A percentile compares a stretch with the other conserved stretches of the same genome.
Evolutionary conservation across 371 early-diverging fungal species (phyloP).

Genomic region (Pancytospora epiphaga): DNA sequence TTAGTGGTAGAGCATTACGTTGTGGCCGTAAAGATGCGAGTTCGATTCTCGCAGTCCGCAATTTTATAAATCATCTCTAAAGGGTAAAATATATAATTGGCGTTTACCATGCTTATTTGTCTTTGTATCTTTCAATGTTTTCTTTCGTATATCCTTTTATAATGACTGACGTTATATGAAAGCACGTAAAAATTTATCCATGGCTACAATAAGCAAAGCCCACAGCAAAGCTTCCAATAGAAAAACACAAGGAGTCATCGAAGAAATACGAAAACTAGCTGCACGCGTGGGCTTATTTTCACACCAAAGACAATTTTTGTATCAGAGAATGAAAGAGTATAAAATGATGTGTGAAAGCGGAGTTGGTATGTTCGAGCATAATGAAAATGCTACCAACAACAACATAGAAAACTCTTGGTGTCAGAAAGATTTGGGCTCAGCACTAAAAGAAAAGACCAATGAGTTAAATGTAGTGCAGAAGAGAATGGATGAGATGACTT

Average conservation of each 20-base stretch:
- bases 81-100: no score
- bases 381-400: not conserved
- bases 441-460: not conserved
- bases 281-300: not conserved
- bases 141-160: not conserved
- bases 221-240: not conserved
- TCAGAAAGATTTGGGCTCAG: not conserved
- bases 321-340: not conserved
- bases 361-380: not conserved
- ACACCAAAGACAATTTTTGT: not conserved
- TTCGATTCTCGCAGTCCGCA: constrained; percentile 46
- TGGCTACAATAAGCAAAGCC: not conserved
- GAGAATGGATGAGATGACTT: not conserved
- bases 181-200: no score
- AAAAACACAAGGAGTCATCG: not conserved
- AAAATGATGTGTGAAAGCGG: not conserved
- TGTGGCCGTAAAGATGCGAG: constrained; percentile 46
- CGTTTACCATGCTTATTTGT: no score
- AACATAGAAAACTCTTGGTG: not conserved
- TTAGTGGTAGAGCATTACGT: constrained; percentile 49
- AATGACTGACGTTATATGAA: not conserved
- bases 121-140: not conserved
- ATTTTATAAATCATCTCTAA: no score
- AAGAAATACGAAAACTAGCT: not conserved
- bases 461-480: not conserved